These are phyloP conservation scores for Botrytis elliptica DNA, from an alignment of 2,329 filamentous ascomycete genomes.

Conservation along the genomic window DNA sequence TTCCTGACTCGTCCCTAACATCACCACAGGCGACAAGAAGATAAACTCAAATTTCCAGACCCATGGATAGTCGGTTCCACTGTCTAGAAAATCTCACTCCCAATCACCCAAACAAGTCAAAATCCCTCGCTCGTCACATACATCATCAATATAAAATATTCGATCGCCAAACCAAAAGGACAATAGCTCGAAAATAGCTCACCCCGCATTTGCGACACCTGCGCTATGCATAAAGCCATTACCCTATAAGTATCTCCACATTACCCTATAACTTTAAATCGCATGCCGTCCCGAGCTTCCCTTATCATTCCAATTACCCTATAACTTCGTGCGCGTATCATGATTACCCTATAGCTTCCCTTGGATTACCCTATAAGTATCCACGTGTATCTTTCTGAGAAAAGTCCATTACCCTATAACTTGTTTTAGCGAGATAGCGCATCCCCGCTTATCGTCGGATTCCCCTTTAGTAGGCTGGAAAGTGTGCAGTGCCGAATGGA, in stretches of 20 bases:
- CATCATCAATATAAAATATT: not conserved
- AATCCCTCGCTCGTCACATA: not conserved
- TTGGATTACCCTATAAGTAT: not conserved
- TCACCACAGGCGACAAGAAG: not conserved
- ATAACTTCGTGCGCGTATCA: not conserved
- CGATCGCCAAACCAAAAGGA: not conserved
- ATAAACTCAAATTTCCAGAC: not conserved
- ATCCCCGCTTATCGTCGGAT: not conserved
- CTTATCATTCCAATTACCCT: not conserved
- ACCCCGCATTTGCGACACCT: not conserved
- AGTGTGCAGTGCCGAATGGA: not conserved
- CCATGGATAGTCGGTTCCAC: not conserved
- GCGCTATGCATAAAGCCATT: not conserved
- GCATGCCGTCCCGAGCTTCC: not conserved
- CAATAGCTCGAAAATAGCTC: constrained; percentile 1
- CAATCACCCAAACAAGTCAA: not conserved
- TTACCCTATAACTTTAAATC: constrained; percentile 6
- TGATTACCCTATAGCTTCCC: not conserved
- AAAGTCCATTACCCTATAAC: constrained; percentile 3
- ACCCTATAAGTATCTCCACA: not conserved
- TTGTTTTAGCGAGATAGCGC: not conserved
- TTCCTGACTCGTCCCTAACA: not conserved
- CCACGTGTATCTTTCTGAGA: not conserved
- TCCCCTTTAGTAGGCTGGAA: not conserved
- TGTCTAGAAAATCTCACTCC: not conserved